Percentiles rank a stretch among this genome's conserved stretches.
These are phyloP conservation scores for Lolium multiflorum DNA, from an alignment of 176 grass and related monocot species.

Conservation along the genomic window DNA sequence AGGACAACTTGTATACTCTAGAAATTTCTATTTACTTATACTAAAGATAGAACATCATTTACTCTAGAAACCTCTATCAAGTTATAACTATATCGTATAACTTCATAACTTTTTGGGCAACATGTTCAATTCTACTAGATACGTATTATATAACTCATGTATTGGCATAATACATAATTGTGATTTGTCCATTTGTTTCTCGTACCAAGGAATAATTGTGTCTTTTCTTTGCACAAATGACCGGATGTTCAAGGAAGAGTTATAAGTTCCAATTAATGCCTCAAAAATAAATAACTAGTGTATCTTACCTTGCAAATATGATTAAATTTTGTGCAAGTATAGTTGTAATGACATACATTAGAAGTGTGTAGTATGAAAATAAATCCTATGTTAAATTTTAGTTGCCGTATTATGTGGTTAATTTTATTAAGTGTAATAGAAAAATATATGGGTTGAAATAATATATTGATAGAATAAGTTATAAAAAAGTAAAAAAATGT, in stretches of 20 bases:
- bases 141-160: not conserved
- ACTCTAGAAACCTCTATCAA: not conserved
- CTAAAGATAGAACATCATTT: not conserved
- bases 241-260: not conserved
- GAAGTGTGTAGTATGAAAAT: not conserved
- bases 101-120: not conserved
- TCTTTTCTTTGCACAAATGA: not conserved
- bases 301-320: not conserved
- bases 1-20: not conserved
- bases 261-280: not conserved
- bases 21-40: not conserved
- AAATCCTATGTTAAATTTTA: not conserved
- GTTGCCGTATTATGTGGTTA: not conserved
- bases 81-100: not conserved
- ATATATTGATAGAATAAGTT: not conserved
- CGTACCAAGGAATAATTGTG: not conserved
- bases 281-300: not conserved
- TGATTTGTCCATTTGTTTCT: not conserved
- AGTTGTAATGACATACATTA: not conserved
- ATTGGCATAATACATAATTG: not conserved
- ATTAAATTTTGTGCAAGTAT: not conserved
- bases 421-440: slow-evolving; percentile 6
- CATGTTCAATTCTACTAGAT: not conserved
- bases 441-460: not conserved
- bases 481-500: slow-evolving; percentile 5